These are phyloP conservation scores for Byssochlamys sp. DNA, from an alignment of 2,329 filamentous ascomycete genomes.

Conservation along the genomic window DNA sequence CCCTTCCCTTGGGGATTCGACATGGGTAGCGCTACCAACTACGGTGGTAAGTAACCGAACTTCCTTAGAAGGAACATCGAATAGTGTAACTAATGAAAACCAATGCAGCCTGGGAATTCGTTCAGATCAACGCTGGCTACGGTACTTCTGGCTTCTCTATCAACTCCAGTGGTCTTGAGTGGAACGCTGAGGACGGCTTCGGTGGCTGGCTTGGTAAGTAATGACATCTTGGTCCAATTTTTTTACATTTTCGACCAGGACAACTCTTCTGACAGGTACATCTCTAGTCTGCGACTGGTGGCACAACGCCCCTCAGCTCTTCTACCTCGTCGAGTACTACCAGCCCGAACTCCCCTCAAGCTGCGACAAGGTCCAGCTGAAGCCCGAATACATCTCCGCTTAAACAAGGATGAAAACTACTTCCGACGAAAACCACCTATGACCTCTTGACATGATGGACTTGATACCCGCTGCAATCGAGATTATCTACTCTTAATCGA, in stretches of 20 bases:
- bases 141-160: slow-evolving; percentile 23
- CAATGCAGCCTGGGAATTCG: slow-evolving; percentile 25
- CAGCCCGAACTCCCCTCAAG: slow-evolving; percentile 17
- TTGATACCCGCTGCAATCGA: not conserved
- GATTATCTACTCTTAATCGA: not conserved
- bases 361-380: slow-evolving; percentile 26
- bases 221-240: not conserved
- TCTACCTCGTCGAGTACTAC: slow-evolving; percentile 23
- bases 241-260: not conserved
- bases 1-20: slow-evolving; percentile 24
- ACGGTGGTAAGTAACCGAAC: slow-evolving; percentile 22
- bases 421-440: not conserved
- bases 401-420: slow-evolving; percentile 1
- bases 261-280: not conserved
- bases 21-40: slow-evolving; percentile 18
- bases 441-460: slow-evolving; percentile 4
- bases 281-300: slow-evolving; percentile 31
- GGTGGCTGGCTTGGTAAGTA: slow-evolving; percentile 32
- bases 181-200: slow-evolving; percentile 20
- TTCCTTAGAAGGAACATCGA: not conserved
- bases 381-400: slow-evolving; percentile 15
- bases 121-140: slow-evolving; percentile 26
- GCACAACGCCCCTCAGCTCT: slow-evolving; percentile 31
- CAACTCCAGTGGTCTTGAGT: slow-evolving; percentile 16
- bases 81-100: not conserved